Evolutionary conservation across 768 basidiomycete species (phyloP).

Genomic region (Leccinum subgranulosum): DNA sequence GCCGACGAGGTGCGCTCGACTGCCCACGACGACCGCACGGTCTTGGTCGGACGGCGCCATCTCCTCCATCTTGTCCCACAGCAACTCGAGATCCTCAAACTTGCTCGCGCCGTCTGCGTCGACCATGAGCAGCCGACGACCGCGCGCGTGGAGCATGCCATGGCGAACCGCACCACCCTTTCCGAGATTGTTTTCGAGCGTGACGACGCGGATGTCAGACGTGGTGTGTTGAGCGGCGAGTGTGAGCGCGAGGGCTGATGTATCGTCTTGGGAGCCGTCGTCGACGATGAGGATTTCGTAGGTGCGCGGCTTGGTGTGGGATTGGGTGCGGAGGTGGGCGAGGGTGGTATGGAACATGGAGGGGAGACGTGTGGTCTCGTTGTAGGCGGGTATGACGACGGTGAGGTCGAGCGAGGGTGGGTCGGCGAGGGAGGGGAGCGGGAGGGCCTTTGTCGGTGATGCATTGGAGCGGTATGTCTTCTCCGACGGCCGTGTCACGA

Average conservation of each 20-base stretch:
- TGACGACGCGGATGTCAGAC: slow-evolving; percentile 73
- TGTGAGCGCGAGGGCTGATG: slow-evolving; percentile 58
- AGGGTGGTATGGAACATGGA: slow-evolving; percentile 79
- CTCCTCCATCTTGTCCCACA: slow-evolving; percentile 74
- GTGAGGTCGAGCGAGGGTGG: slow-evolving; percentile 65
- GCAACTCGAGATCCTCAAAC: slow-evolving; percentile 77
- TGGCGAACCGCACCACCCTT: slow-evolving; percentile 94
- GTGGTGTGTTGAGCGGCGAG: slow-evolving; percentile 56
- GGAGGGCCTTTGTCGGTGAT: slow-evolving; percentile 52
- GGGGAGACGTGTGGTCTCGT: slow-evolving; percentile 81
- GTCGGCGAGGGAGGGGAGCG: slow-evolving; percentile 55
- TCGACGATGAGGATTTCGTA: slow-evolving; percentile 88
- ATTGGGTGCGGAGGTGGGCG: slow-evolving; percentile 43
- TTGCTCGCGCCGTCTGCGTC: slow-evolving; percentile 94
- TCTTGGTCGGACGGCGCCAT: slow-evolving; percentile 35
- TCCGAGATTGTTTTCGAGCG: slow-evolving; percentile 75
- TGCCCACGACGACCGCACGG: slow-evolving; percentile 72
- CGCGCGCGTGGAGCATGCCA: slow-evolving; percentile 82
- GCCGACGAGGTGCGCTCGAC: slow-evolving; percentile 87
- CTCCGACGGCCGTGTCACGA: slow-evolving; percentile 63
- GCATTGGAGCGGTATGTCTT: slow-evolving; percentile 59
- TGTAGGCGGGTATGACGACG: slow-evolving; percentile 89
- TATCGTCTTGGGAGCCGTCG: slow-evolving; percentile 83
- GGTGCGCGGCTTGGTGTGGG: slow-evolving; percentile 35
- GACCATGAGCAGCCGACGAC: slow-evolving; percentile 79